Base-by-base conservation (phyloP, 371 early-diverging fungal genomes). In the Mucor piriformis region DNA sequence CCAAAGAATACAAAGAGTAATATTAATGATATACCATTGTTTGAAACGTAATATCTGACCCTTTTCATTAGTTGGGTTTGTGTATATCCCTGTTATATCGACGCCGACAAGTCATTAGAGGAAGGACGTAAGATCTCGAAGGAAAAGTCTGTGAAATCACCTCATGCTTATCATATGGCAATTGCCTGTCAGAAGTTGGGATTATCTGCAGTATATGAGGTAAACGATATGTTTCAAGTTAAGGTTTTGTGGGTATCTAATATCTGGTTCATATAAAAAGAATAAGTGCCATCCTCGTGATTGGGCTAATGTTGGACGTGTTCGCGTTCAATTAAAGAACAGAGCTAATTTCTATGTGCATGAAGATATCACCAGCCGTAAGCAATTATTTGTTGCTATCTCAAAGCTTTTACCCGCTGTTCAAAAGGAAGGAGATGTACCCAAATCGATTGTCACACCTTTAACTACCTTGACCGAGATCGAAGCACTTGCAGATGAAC, bases 51-150 rank as follows among this genome's bases (percentile, higher is more conserved):
- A 1, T 12, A n/a, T 24, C 12, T 43, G 4, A 23, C 34, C 18
- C 25, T 18, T 65, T 50, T 50, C 20, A 33, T 16, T 57, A 85
- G 82, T 53, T 89, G 88, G 88, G 79, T 84, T 25, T 79, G 77
- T 37, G 66, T 88, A 0, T 89, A 89, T 70, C 90, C 90, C 23
- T 77, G 83, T 47, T 87, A 89, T 65, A 80, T 89, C 54, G 85
- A 88, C 68, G 69, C 76, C 25, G 77, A 68, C 34, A 83, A 80
- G 60, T 66, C 81, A 10, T 56, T 70, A 37, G 63, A 70, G 51
- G 71, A 81, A 53, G 84, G 85, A 44, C 77, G 86, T 49, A 77
- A 79, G 60, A 78, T 87, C 33, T 49, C 71, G 3, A 74, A 83
- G 44, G 66, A 61, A 29, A 69, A 72, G 47, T 79, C 79, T 20